Base-by-base conservation (phyloP, 306 rosid species). In the Calophaca sinica region DNA sequence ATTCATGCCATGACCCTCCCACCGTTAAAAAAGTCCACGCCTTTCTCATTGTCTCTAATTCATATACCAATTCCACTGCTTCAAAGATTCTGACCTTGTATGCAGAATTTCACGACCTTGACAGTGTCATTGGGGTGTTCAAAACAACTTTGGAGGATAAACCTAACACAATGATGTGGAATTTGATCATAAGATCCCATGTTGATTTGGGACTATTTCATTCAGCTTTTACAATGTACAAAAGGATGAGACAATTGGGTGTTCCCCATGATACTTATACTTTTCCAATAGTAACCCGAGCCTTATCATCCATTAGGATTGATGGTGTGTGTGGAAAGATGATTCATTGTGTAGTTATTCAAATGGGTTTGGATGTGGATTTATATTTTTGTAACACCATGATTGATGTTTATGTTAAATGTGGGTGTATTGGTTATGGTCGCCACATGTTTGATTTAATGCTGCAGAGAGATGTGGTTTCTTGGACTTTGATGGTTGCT, bases 401-500 rank as follows among this genome's bases (percentile, higher is more conserved):
- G 93, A 72, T 82, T 69, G 79, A 78, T n/a, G 71, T 65, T 15
- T 86, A 82, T 68, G 83, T 55, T 75, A 84, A 84, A 80, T 84
- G 88, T 52, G 74, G 80, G 46, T 13, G 42, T 12, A 0, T 62
- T 9, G 50, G 15, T 32, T 6, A 36, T 14, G 88, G 83, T 6
- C 86, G 81, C 14, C 46, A 62, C 0, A 0, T 86, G 86, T 84
- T 86, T 60, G 93, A 84, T 75, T 77, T 44, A 54, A 84, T 84
- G 86, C 5, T 7, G 12, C 60, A 45, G 1, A 84, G 82, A 72
- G 87, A 88, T 59, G 86, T 82, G 78, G 87, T 86, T 58, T 80
- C 90, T 6, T 88, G 88, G 93, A 86, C 90, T 2, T 78, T 75
- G 26, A 72, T 84, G 75, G 86, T 88, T 68, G 51, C 83, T 9